Evolutionary conservation across 2,329 filamentous ascomycete genomes (phyloP).

Genomic region (Fusarium sp.): DNA sequence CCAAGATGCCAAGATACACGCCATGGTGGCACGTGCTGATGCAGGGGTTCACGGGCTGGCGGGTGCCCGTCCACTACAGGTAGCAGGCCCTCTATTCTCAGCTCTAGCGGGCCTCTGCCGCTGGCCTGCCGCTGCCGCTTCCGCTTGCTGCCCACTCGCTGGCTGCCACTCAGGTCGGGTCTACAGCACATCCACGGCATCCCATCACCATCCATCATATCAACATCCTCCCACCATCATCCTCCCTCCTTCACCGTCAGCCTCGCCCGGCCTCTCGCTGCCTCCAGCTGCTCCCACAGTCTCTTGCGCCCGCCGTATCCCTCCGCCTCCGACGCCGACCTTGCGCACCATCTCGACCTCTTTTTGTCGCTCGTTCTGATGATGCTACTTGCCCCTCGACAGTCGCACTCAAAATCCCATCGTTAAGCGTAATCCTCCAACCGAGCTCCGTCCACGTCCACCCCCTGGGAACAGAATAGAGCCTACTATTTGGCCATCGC

Average conservation of each 20-base stretch:
- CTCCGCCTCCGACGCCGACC: slow-evolving; percentile 9
- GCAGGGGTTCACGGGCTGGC: slow-evolving; percentile 38
- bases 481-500: slow-evolving; percentile 1
- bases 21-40: slow-evolving; percentile 43
- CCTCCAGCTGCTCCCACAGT: slow-evolving; percentile 3
- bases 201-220: slow-evolving; percentile 7
- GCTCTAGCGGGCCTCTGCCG: slow-evolving; percentile 20
- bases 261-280: slow-evolving; percentile 15
- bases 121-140: neutral
- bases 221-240: slow-evolving; percentile 24
- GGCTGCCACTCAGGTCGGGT: slow-evolving; percentile 6
- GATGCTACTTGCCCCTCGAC: slow-evolving; percentile 45
- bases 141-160: slow-evolving; percentile 1
- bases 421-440: slow-evolving; percentile 33
- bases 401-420: slow-evolving; percentile 35
- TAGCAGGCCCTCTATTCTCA: slow-evolving; percentile 7
- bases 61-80: slow-evolving; percentile 9
- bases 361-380: slow-evolving; percentile 40
- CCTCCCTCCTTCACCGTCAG: slow-evolving; percentile 24
- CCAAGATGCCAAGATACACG: slow-evolving; percentile 20
- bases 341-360: slow-evolving; percentile 16
- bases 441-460: slow-evolving; percentile 15
- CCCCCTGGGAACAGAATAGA: neutral
- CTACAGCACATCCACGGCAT: slow-evolving; percentile 2
- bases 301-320: slow-evolving; percentile 7